Evolutionary conservation across 2,329 filamentous ascomycete genomes (phyloP).

Genomic region (Scytalidium sp.): DNA sequence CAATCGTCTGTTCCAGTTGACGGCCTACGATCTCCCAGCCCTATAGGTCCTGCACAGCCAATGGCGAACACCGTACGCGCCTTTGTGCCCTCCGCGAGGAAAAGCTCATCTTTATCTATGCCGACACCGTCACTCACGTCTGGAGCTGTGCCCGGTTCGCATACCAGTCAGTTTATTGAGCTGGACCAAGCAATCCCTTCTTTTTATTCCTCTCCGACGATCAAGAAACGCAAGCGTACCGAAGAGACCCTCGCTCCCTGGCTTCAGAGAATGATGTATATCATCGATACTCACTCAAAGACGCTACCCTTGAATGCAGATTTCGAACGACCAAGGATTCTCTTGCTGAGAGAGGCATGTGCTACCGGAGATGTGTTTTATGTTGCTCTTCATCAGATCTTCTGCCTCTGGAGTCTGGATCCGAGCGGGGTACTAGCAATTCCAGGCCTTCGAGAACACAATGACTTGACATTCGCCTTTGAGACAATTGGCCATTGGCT

Average conservation of each 20-base stretch:
- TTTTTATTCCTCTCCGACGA: not conserved
- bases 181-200: not conserved
- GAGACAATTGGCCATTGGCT: constrained; percentile 40
- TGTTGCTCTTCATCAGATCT: constrained; percentile 62
- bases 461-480: constrained; percentile 26
- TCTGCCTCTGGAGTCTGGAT: constrained; percentile 49
- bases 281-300: constrained; percentile 23
- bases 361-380: constrained; percentile 57
- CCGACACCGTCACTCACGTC: not conserved
- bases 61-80: too few species aligned
- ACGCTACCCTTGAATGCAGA: constrained; percentile 20
- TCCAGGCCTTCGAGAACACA: constrained; percentile 27
- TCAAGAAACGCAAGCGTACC: not conserved
- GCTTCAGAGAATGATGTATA: not conserved
- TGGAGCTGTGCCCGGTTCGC: not conserved
- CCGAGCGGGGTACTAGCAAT: constrained; percentile 25
- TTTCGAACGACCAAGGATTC: constrained; percentile 45
- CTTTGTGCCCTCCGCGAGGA: too few species aligned
- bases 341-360: constrained; percentile 57
- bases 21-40: not conserved
- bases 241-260: not conserved
- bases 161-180: not conserved
- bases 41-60: not conserved
- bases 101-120: not conserved
- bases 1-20: too few species aligned